A percentile compares a stretch with the other conserved stretches of the same genome.
Evolutionary conservation across 306 rosid genomes (phyloP).

Genomic region (Rubus parviflorus): DNA sequence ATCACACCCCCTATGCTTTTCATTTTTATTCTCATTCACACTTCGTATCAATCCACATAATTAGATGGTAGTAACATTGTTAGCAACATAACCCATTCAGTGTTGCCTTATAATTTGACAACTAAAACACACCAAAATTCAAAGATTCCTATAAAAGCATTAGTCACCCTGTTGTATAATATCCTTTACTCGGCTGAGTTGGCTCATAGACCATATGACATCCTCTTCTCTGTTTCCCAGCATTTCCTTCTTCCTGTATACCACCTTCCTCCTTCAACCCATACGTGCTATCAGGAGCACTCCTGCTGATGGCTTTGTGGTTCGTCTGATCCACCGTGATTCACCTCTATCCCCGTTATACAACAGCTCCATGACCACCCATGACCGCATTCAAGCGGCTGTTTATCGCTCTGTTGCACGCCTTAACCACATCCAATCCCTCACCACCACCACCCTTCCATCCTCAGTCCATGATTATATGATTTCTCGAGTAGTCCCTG

Average conservation of each 20-base stretch:
- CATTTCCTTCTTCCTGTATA: constrained; percentile 6
- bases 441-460: neutral
- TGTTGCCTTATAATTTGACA: neutral
- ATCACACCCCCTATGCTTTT: no score
- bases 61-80: no score
- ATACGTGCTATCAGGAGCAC: neutral
- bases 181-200: no score
- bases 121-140: no score
- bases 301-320: constrained; percentile 7
- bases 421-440: constrained; percentile 3
- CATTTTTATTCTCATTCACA: neutral
- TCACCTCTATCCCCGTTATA: constrained; percentile 28
- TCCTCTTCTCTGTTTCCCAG: neutral
- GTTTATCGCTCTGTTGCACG: constrained; percentile 13
- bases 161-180: no score
- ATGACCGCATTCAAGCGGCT: constrained; percentile 11
- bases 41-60: neutral
- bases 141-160: neutral
- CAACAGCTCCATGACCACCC: constrained; percentile 14
- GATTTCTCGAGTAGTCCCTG: constrained; percentile 5
- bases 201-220: no score
- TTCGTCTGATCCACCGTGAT: constrained; percentile 22
- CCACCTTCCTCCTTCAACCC: neutral
- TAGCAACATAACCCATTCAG: no score
- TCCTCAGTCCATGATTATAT: neutral